A percentile compares a stretch with the other conserved stretches of the same genome.
Evolutionary conservation across 495 filamentous ascomycete genomes (phyloP).

Genomic region (Trichocladium antarcticum): DNA sequence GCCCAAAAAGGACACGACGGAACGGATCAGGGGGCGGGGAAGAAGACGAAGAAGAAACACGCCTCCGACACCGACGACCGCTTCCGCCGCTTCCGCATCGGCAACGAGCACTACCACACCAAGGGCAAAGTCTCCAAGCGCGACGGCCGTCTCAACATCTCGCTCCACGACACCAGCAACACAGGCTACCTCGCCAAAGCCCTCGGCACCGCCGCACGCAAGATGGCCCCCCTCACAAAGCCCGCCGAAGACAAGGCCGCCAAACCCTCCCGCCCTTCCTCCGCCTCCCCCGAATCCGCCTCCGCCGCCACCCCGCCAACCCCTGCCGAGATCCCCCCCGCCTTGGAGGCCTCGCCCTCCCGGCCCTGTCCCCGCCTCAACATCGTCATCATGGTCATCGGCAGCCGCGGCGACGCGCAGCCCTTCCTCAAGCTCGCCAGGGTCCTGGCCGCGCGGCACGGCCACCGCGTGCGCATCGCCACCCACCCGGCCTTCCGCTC

Average conservation of each 20-base stretch:
- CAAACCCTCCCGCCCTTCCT: neutral
- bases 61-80: constrained; percentile 16
- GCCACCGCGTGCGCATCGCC: constrained; percentile 67
- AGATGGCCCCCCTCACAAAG: constrained; percentile 21
- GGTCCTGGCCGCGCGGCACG: constrained; percentile 48
- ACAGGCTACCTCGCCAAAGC: constrained; percentile 58
- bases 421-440: constrained; percentile 61
- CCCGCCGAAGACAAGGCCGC: constrained; percentile 3
- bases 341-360: too few species aligned
- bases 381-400: constrained; percentile 71
- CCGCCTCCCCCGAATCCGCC: neutral
- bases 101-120: constrained; percentile 53
- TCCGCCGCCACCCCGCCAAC: neutral
- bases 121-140: constrained; percentile 53
- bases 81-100: constrained; percentile 42
- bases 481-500: constrained; percentile 62
- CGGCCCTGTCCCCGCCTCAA: constrained; percentile 43
- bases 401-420: constrained; percentile 68
- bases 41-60: constrained; percentile 6
- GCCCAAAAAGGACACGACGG: neutral
- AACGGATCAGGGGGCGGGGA: neutral
- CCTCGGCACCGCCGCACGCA: constrained; percentile 46
- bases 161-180: constrained; percentile 55
- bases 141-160: constrained; percentile 61
- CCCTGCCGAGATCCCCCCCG: neutral